phyloP scores from a whole-genome alignment of 2,329 filamentous ascomycete genomes.

The Fusarium heterosporum region DNA sequence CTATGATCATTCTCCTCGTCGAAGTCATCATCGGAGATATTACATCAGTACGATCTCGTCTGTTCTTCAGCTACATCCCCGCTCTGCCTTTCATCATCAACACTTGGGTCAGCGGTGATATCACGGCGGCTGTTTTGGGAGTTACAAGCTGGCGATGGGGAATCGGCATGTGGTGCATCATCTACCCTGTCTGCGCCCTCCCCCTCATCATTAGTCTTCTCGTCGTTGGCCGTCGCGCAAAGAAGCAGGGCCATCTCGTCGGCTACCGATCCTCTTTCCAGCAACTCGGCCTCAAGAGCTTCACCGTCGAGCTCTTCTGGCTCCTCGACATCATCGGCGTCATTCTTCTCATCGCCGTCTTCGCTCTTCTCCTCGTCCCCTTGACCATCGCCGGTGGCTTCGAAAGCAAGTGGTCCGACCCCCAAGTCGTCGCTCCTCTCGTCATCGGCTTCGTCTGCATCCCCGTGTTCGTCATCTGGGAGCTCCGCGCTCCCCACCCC shows the following conservation, averaged over 20 bases:
- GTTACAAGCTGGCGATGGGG: conserved; percentile 70
- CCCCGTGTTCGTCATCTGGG: conserved; percentile 64
- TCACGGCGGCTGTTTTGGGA: conserved; percentile 62
- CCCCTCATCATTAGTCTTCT: conserved; percentile 66
- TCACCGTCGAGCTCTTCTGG: conserved; percentile 59
- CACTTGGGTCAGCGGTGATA: conserved; percentile 72
- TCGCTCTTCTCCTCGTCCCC: conserved; percentile 59
- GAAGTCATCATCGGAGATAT: conserved; percentile 74
- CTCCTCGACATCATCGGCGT: conserved; percentile 59
- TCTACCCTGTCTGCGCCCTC: conserved; percentile 68
- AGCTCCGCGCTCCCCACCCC: conserved; percentile 61
- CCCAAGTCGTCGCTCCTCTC: conserved; percentile 58
- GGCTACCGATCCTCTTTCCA: conserved; percentile 52
- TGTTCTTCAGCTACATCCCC: conserved; percentile 74
- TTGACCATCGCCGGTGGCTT: conserved; percentile 60
- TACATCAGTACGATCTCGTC: conserved; percentile 70
- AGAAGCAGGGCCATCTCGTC: conserved; percentile 60
- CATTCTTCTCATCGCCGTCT: conserved; percentile 59
- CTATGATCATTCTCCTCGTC: conserved; percentile 68
- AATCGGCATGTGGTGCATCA: conserved; percentile 73
- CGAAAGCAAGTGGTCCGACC: conserved; percentile 52
- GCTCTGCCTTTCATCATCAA: conserved; percentile 71
- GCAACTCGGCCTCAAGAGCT: conserved; percentile 48
- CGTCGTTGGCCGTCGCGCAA: conserved; percentile 64
- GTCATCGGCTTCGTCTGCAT: conserved; percentile 60